phyloP scores from a whole-genome alignment of 1,284 basidiomycete species.

The Tilletia caries region DNA sequence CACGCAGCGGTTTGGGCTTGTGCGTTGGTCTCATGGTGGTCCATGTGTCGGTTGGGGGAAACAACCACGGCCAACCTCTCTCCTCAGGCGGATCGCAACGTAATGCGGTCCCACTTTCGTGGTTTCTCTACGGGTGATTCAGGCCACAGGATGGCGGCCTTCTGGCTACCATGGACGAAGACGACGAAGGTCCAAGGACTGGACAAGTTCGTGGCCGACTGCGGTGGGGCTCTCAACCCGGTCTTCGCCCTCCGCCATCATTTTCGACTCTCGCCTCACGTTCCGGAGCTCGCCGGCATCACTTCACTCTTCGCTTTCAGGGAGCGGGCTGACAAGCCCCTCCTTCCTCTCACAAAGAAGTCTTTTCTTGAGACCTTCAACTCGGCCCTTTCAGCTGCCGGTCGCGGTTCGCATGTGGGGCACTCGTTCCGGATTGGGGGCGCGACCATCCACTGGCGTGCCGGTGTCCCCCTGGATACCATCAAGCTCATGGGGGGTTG shows the following conservation, averaged over 20 bases:
- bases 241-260: neutral
- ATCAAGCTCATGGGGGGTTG: neutral
- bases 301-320: neutral
- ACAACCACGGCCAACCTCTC: neutral
- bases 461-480: neutral
- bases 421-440: neutral
- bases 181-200: neutral
- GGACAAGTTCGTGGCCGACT: neutral
- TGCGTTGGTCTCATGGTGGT: neutral
- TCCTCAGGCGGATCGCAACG: neutral
- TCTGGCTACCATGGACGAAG: neutral
- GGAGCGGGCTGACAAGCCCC: neutral
- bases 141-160: neutral
- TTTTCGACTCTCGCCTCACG: neutral
- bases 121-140: neutral
- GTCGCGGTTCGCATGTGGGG: neutral
- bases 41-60: neutral
- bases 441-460: neutral
- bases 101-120: neutral
- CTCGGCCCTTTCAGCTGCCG: neutral
- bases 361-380: neutral
- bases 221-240: neutral
- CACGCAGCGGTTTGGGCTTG: slow-evolving; percentile 6
- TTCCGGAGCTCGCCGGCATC: neutral
- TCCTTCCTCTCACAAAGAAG: neutral